Base-by-base conservation (phyloP, 148 eudicot genomes). In the Camellia lanceoleosa region DNA sequence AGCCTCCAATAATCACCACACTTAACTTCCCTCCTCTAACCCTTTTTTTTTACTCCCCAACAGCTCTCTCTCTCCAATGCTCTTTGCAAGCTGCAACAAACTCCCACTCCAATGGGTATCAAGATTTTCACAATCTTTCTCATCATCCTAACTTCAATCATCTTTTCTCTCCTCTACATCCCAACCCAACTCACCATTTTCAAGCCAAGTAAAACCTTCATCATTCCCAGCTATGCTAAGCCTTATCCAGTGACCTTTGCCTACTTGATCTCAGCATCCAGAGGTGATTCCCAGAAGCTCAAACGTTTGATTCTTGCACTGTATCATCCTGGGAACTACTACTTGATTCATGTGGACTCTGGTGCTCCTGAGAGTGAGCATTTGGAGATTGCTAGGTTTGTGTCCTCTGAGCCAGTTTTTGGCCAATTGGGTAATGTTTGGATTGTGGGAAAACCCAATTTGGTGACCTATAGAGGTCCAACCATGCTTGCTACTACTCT, bases 381-480 rank as follows among this genome's bases (percentile, higher is more conserved):
- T 49, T 59, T 20, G n/a, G 95, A 89, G 78, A 47, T 93, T 3
- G 89, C 91, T 0, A 79, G 81, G 19, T 95, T 93, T 82, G 91
- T 95, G 9, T 82, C 89, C 0, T 75, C 71, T 7, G 78, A 88
- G 9, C 59, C 79, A 8, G 89, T 89, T n/a, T 92, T 92, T 79
- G 75, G 71, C 4, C 78, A 86, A 77, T 81, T 93, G 71, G 91
- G 91, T 20, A 95, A 95, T 88, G 97, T 93, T 68, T 92, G 96
- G 96, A 84, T 95, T 13, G 95, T 92, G 15, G 93, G 94, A 1
- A 93, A 93, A 74, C 85, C 91, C 0, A 95, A 92, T 80, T 77
- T 89, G 82, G 99, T 95, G 2, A 93, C 94, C 3, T 95, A 95
- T 55, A 86, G 99, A 79, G 99, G 99, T 2, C 97, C 99, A 1